phyloP scores from a whole-genome alignment of 2,329 filamentous ascomycete species.

The Claviceps humidiphila region DNA sequence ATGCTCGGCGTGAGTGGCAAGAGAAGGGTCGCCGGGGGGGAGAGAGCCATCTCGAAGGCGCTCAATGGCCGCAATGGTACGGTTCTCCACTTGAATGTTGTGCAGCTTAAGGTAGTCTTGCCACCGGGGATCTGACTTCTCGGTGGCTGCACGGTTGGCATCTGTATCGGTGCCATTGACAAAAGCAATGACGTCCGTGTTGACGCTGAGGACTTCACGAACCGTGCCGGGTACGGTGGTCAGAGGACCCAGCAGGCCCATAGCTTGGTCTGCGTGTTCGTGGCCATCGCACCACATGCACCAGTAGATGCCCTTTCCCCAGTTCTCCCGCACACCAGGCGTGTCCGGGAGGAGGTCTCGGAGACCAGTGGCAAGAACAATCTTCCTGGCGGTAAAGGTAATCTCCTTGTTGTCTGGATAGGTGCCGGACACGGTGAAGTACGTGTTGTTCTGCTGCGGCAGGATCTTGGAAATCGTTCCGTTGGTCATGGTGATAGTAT shows the following conservation, averaged over 20 bases:
- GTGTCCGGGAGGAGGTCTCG: conserved; percentile 40
- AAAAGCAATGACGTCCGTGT: conserved; percentile 41
- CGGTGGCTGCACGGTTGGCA: conserved; percentile 24
- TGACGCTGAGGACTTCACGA: conserved; percentile 40
- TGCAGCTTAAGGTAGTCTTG: conserved; percentile 33
- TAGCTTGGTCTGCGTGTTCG: conserved; percentile 44
- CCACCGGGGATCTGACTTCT: conserved; percentile 31
- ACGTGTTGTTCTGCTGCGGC: conserved; percentile 24
- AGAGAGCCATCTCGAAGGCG: conserved; percentile 29
- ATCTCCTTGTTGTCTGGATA: conserved; percentile 10
- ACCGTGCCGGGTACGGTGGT: conserved; percentile 30
- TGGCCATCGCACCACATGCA: conserved; percentile 53
- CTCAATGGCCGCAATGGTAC: conserved; percentile 34
- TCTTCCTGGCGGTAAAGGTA: conserved; percentile 34
- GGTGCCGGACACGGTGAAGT: conserved; percentile 28
- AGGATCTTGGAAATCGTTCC: conserved; percentile 35
- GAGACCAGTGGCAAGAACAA: conserved; percentile 46
- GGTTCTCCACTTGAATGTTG: conserved; percentile 42
- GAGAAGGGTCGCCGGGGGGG: conserved; percentile 24
- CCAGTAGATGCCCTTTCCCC: conserved; percentile 48
- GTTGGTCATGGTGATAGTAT: conserved; percentile 35
- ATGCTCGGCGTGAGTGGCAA: conserved; percentile 32
- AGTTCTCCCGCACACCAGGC: conserved; percentile 40
- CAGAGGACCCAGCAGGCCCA: conserved; percentile 39
- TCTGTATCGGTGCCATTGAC: conserved; percentile 45